Evolutionary conservation across 1,139 yeast genomes (phyloP).

Genomic region (Scheffersomyces stambukii): DNA sequence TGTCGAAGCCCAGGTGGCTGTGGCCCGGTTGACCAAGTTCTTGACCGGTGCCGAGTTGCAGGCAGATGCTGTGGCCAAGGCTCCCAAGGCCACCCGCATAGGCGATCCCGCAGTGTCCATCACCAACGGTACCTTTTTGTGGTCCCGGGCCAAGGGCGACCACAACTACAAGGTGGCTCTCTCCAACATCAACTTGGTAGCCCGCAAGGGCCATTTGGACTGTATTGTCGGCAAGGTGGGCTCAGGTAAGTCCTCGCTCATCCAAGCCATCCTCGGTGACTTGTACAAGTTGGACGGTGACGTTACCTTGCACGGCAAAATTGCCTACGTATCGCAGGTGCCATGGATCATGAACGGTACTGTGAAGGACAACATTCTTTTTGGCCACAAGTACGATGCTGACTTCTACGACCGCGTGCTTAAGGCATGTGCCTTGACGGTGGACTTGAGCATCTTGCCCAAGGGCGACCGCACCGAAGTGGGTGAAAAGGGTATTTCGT

Average conservation of each 20-base stretch:
- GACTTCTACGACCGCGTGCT: constrained; percentile 27
- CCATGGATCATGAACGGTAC: constrained; percentile 62
- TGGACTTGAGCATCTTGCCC: constrained; percentile 31
- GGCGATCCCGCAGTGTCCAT: constrained; percentile 74
- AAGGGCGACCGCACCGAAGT: constrained; percentile 37
- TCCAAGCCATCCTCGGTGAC: constrained; percentile 85
- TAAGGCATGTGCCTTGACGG: constrained; percentile 32
- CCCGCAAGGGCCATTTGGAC: constrained; percentile 75
- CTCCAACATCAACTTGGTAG: constrained; percentile 61
- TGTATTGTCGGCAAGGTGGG: constrained; percentile 95
- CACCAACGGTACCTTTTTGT: constrained; percentile 75
- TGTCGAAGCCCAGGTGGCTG: constrained; percentile 88
- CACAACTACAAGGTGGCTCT: constrained; percentile 69
- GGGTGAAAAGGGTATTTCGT: constrained; percentile 41
- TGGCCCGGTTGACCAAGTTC: constrained; percentile 70
- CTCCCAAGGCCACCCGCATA: constrained; percentile 43
- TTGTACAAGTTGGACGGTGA: constrained; percentile 74
- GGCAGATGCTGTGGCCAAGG: constrained; percentile 62
- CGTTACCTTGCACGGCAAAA: constrained; percentile 68
- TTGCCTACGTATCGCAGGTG: constrained; percentile 88
- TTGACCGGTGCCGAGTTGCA: constrained; percentile 79
- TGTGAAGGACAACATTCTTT: constrained; percentile 34
- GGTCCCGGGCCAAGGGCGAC: constrained; percentile 73
- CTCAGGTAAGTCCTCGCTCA: constrained; percentile 82
- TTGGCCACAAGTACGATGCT: constrained; percentile 29